A percentile compares a stretch with the other conserved stretches of the same genome.
Conservation (phyloP, 2,329 filamentous ascomycete species). For the Raffaelea ambrosiae region DNA sequence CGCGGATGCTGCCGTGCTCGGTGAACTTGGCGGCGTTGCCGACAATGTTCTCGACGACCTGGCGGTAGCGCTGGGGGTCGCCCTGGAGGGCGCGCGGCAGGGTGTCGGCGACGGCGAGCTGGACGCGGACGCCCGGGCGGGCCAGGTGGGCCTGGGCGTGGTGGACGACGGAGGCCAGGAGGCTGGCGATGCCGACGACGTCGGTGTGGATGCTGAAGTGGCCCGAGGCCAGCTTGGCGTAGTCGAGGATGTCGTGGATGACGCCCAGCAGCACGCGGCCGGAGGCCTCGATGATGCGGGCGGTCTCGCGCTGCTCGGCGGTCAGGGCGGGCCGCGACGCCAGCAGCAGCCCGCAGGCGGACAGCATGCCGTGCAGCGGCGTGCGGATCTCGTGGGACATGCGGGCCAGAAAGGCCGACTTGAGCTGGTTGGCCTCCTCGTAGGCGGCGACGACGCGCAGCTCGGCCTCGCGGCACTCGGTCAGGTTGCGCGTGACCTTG, state of each 20-base stretch:
- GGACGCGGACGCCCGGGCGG: constrained; percentile 36
- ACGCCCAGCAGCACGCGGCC: constrained; percentile 49
- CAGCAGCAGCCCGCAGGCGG: constrained; percentile 48
- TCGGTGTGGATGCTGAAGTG: constrained; percentile 48
- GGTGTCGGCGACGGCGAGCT: constrained; percentile 31
- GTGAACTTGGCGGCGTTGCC: constrained; percentile 57
- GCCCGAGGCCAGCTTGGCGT: constrained; percentile 54
- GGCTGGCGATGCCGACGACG: constrained; percentile 36
- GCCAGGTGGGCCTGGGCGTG: constrained; percentile 35
- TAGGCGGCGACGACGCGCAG: constrained; percentile 46
- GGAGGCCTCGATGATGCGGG: constrained; percentile 50
- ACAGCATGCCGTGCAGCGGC: constrained; percentile 55
- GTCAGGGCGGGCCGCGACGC: constrained; percentile 37
- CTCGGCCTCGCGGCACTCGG: constrained; percentile 46
- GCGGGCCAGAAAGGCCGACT: constrained; percentile 53
- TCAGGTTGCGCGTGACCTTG: constrained; percentile 51
- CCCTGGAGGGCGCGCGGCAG: constrained; percentile 43
- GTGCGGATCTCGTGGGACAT: constrained; percentile 59
- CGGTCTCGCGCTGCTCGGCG: constrained; percentile 45
- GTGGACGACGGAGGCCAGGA: constrained; percentile 39
- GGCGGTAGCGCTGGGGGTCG: constrained; percentile 51
- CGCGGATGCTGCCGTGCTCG: constrained; percentile 40
- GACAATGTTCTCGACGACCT: constrained; percentile 54
- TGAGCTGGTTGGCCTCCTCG: constrained; percentile 54
- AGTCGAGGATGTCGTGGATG: constrained; percentile 60